Percentiles rank a stretch among this genome's conserved stretches.
phyloP scores from a whole-genome alignment of 2,329 filamentous ascomycete genomes.

The Hypoxylon sp. region DNA sequence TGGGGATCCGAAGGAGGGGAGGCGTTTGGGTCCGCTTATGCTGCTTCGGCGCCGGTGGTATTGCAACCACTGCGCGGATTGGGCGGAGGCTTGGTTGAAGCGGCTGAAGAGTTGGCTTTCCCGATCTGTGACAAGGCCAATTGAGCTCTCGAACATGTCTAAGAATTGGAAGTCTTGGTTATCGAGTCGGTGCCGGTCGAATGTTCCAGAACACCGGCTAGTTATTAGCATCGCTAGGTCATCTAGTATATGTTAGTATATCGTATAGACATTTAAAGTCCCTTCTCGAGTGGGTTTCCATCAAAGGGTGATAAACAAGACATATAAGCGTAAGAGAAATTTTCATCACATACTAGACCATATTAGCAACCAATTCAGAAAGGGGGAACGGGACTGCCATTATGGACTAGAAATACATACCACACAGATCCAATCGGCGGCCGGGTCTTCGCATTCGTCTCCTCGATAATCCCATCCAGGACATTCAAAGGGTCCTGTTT shows the following conservation, averaged over 20 bases:
- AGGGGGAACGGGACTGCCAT: no score
- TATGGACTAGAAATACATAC: conserved; percentile 21
- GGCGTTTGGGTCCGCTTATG: conserved; percentile 34
- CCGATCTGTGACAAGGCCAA: conserved; percentile 66
- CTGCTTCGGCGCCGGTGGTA: conserved; percentile 51
- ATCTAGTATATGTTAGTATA: conserved; percentile 50
- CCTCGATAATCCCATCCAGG: conserved; percentile 72
- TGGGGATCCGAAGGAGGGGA: conserved; percentile 30
- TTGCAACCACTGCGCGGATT: conserved; percentile 67
- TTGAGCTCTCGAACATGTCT: conserved; percentile 76
- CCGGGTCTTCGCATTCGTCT: conserved; percentile 73
- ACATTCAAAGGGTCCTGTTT: conserved; percentile 74
- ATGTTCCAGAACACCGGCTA: conserved; percentile 70
- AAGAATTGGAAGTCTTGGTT: conserved; percentile 74
- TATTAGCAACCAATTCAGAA: conserved; percentile 15
- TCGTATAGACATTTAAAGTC: neutral
- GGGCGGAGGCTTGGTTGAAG: conserved; percentile 70
- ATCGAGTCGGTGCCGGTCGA: conserved; percentile 69
- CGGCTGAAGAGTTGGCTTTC: conserved; percentile 70
- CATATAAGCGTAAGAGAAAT: neutral
- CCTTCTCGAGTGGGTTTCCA: neutral
- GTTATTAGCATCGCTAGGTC: conserved; percentile 74
- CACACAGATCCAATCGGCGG: conserved; percentile 70
- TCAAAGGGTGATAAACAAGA: neutral
- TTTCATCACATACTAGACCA: conserved; percentile 29